phyloP scores from a whole-genome alignment of 2,329 filamentous ascomycete species.

The Cercospora berteroae region DNA sequence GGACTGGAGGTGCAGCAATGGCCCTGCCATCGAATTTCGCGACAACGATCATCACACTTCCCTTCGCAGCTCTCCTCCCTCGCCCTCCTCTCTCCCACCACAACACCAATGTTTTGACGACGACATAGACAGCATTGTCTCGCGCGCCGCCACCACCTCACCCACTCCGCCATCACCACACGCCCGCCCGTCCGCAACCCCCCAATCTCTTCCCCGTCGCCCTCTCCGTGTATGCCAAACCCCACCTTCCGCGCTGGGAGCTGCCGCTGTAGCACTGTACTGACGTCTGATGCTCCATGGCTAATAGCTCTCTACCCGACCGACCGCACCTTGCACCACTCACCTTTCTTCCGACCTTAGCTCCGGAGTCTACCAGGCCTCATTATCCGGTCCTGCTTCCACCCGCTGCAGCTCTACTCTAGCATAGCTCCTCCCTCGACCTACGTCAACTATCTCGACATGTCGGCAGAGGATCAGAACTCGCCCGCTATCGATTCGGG shows the following conservation, averaged over 20 bases:
- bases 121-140: conserved; percentile 21
- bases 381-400: conserved; percentile 7
- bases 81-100: background rate
- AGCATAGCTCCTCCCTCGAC: background rate
- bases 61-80: background rate
- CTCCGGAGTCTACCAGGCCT: conserved; percentile 12
- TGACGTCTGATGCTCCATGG: conserved; percentile 6
- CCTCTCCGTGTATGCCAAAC: conserved; percentile 12
- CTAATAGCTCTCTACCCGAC: conserved; percentile 8
- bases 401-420: conserved; percentile 6
- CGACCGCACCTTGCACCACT: conserved; percentile 9
- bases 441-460: conserved; percentile 12
- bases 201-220: conserved; percentile 6
- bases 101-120: conserved; percentile 15
- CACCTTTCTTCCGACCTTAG: conserved; percentile 10
- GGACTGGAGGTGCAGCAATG: background rate
- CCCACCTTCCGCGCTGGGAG: conserved; percentile 13
- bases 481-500: conserved; percentile 32
- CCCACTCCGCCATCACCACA: background rate
- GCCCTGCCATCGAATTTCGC: conserved; percentile 11
- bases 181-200: conserved; percentile 10
- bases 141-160: conserved; percentile 3
- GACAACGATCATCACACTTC: background rate
- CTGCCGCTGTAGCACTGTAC: conserved; percentile 9
- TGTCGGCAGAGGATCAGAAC: conserved; percentile 34